Conservation (phyloP, 108 stramenopile species). For the Parietichytrium sp. region DNA sequence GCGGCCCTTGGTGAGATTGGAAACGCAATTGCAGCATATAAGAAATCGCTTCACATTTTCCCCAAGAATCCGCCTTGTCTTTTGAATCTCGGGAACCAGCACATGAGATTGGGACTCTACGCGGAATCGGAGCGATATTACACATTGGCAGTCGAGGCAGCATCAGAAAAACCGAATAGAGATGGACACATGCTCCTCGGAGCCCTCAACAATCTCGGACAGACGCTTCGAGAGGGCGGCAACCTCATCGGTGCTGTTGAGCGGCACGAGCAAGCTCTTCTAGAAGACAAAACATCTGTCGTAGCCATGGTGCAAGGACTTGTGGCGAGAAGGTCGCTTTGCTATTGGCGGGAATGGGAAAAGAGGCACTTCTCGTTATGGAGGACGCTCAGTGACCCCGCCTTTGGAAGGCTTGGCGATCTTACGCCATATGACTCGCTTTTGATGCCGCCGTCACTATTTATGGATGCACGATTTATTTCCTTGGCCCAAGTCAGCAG, state of each 20-base stretch:
- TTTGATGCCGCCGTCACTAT: not conserved
- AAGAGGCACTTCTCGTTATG: not conserved
- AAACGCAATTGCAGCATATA: not conserved
- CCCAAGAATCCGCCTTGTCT: not conserved
- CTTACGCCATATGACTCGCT: not conserved
- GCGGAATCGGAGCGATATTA: not conserved
- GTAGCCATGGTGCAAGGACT: not conserved
- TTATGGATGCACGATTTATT: conserved; percentile 11
- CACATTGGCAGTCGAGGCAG: not conserved
- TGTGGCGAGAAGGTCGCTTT: conserved; percentile 20
- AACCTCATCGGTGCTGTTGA: not conserved
- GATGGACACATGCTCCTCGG: not conserved
- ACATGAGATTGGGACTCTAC: not conserved
- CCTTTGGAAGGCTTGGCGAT: conserved; percentile 37
- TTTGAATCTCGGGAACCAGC: conserved; percentile 34
- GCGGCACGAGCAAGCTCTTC: not conserved
- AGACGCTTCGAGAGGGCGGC: not conserved
- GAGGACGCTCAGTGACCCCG: not conserved
- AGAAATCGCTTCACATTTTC: not conserved
- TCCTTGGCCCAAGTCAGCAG: too few relatives aligned
- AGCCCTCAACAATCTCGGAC: conserved; percentile 41
- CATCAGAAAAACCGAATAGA: not conserved
- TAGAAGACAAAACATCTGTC: not conserved
- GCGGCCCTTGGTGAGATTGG: not conserved
- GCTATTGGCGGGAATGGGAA: conserved; percentile 22